These are phyloP conservation scores for Huiozyma naganishii DNA, from an alignment of 805 yeast genomes.

Conservation along the genomic window DNA sequence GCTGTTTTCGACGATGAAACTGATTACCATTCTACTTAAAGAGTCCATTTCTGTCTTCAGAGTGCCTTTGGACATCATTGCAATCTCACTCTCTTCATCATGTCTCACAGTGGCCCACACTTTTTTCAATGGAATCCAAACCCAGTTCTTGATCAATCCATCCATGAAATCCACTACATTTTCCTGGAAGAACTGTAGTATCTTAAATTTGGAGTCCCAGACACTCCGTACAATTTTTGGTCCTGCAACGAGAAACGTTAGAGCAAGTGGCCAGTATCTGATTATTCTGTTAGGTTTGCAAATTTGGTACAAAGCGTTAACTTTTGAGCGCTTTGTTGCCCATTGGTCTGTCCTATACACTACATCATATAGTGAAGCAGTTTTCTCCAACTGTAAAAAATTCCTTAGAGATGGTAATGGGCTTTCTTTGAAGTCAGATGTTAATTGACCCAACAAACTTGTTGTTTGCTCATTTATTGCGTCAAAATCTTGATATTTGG, in stretches of 20 bases:
- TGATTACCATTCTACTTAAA: conserved; percentile 78
- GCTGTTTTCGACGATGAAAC: conserved; percentile 25
- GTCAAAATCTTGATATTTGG: conserved; percentile 2
- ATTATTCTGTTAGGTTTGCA: conserved; percentile 32
- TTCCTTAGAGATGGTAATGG: neutral
- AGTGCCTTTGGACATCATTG: conserved; percentile 71
- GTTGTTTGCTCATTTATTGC: conserved; percentile 7
- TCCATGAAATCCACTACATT: conserved; percentile 52
- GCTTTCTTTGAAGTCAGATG: conserved; percentile 1
- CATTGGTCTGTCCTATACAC: conserved; percentile 3
- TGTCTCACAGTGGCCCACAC: conserved; percentile 74
- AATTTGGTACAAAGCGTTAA: neutral
- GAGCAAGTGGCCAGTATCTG: conserved; percentile 59
- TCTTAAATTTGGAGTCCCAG: conserved; percentile 42
- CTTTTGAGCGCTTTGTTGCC: conserved; percentile 1
- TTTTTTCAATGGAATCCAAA: conserved; percentile 60
- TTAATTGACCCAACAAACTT: conserved; percentile 13
- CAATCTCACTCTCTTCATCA: conserved; percentile 62
- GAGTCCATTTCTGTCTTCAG: conserved; percentile 69
- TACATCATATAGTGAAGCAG: conserved; percentile 1
- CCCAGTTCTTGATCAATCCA: conserved; percentile 77
- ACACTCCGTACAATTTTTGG: conserved; percentile 38
- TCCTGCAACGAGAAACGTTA: conserved; percentile 36
- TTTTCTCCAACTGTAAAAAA: neutral
- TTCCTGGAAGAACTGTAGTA: conserved; percentile 44